These are phyloP conservation scores for Cnidoscolus chayamansa DNA, from an alignment of 441 rosid genomes.

Conservation along the genomic window DNA sequence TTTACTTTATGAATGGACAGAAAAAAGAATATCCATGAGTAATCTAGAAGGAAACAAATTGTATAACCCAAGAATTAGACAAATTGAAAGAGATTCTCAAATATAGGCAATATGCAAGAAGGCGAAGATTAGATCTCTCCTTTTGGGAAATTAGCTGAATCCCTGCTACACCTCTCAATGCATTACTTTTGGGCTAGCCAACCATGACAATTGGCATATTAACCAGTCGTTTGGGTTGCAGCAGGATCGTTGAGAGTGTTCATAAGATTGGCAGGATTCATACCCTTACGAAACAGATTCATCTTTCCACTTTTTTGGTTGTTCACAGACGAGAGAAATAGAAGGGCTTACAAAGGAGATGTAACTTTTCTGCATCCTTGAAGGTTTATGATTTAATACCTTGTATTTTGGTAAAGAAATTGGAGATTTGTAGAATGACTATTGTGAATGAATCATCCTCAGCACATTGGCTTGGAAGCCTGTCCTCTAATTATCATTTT, in stretches of 20 bases:
- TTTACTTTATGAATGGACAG: not conserved
- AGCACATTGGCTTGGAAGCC: not conserved
- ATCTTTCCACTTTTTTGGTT: not conserved
- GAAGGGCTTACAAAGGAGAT: not conserved
- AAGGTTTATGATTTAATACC: not conserved
- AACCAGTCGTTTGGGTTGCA: no score
- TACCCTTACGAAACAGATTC: not conserved
- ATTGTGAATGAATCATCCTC: not conserved
- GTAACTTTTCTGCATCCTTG: not conserved
- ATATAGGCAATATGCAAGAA: not conserved
- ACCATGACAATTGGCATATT: not conserved
- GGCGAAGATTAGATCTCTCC: not conserved
- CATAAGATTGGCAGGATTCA: not conserved
- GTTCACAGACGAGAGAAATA: not conserved
- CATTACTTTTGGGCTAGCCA: not conserved
- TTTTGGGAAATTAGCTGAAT: not conserved
- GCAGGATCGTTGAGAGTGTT: not conserved
- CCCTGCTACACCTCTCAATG: not conserved
- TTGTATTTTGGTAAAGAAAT: not conserved
- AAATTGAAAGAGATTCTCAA: not conserved
- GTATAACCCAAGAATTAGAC: not conserved
- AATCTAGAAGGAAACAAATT: not conserved
- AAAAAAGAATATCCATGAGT: not conserved
- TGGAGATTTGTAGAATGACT: not conserved
- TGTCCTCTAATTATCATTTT: not conserved